These are phyloP conservation scores for Phyllostachys edulis DNA, from an alignment of 176 grass and related monocot species.

Conservation along the genomic window DNA sequence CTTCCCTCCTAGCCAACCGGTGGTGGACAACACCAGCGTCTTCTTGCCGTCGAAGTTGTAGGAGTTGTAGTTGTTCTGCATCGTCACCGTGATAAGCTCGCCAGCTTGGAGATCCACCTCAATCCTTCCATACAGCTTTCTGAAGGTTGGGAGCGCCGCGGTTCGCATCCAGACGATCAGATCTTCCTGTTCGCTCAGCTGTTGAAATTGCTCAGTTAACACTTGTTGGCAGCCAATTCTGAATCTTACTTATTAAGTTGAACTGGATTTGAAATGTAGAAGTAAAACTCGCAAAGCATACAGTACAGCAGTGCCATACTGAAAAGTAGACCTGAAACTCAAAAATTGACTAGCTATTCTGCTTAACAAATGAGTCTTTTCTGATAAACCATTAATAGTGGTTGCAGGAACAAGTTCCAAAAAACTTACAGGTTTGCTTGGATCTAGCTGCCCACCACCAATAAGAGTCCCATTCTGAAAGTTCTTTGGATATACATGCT, in stretches of 20 bases:
- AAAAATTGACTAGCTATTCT: neutral
- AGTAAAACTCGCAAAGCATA: neutral
- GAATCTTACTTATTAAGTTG: neutral
- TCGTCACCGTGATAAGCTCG: slow-evolving; percentile 45
- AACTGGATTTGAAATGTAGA: neutral
- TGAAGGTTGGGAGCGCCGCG: slow-evolving; percentile 66
- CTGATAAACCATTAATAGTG: neutral
- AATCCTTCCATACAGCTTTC: slow-evolving; percentile 70
- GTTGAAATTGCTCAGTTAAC: neutral
- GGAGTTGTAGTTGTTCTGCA: slow-evolving; percentile 67
- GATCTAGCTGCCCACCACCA: slow-evolving; percentile 54
- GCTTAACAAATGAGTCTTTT: neutral
- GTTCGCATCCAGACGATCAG: slow-evolving; percentile 81
- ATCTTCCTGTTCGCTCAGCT: slow-evolving; percentile 67
- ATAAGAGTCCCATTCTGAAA: slow-evolving; percentile 56
- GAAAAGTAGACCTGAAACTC: neutral
- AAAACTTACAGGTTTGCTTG: slow-evolving; percentile 46
- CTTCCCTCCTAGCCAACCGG: slow-evolving; percentile 59
- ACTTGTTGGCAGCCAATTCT: neutral
- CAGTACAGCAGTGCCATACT: neutral
- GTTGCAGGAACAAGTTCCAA: neutral
- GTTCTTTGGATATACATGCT: slow-evolving; percentile 58
- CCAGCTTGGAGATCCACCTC: slow-evolving; percentile 49
- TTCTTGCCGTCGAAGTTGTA: slow-evolving; percentile 72
- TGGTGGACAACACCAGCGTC: slow-evolving; percentile 58